Evolutionary conservation across 331 rosid genomes (phyloP), one percentile per base, ranked within the genome.

Genomic region (Cydonia oblonga): DNA sequence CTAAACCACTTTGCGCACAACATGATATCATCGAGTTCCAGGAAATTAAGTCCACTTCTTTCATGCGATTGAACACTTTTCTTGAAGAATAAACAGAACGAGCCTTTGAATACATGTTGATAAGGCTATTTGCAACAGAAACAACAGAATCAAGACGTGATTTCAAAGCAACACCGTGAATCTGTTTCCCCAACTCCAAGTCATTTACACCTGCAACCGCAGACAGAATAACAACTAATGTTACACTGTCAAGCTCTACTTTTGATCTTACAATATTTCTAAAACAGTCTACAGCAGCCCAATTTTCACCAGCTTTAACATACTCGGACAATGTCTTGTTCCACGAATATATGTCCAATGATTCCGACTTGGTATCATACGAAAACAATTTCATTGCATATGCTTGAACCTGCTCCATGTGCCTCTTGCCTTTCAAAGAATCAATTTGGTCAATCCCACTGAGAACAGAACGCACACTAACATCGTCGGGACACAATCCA

Each of bases 1-100:
- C 87, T 61, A 77, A 77, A 73, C 91, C 76, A 77, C 78, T 76
- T 76, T 78, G 79, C 0, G 84, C 78, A 76, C 84, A 87, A 82
- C 87, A 87, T 25, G 95, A 87, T 77, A 89, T 88, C 86, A 92
- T 63, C 0, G 96, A 86, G 84, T 92, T 92, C 98, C 92, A 92
- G 5, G 96, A 87, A 78, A 92, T 83, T 59, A 92, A 78, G 82
- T 92, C 98, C 80, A 71, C 71, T 60, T 81, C 86, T 54, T 75
- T 75, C 87, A 89, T 86, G 73, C 64, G 59, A 78, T 80, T 63
- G 71, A 92, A 92, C 72, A 88, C 70, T 64, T 42, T 40, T 51
- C 76, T 79, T 0, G 91, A 91, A 66, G 58, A 74, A 64, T 61
- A 33, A 62, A 84, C 69, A 78, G 78, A 83, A 69, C 84, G 84